These are phyloP conservation scores for Colletotrichum theobromicola DNA, from an alignment of 2,329 filamentous ascomycete species.

Conservation along the genomic window DNA sequence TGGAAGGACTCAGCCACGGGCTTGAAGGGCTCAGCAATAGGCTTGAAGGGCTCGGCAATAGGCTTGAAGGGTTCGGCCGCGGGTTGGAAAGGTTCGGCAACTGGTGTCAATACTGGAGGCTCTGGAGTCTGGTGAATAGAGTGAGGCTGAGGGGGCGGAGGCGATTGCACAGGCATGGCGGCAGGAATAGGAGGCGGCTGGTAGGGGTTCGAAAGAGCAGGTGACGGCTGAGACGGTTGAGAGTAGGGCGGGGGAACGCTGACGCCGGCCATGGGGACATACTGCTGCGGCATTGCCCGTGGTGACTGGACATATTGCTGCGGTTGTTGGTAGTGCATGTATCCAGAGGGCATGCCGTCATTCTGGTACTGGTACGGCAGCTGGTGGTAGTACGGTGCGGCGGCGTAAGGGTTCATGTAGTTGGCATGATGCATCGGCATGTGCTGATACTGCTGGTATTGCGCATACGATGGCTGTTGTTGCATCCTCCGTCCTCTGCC, in stretches of 20 bases:
- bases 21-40: neutral
- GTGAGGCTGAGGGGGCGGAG: conserved; percentile 44
- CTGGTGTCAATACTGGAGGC: conserved; percentile 13
- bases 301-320: conserved; percentile 52
- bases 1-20: conserved; percentile 9
- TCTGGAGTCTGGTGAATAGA: conserved; percentile 12
- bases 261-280: conserved; percentile 56
- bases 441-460: conserved; percentile 28
- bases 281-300: conserved; percentile 56
- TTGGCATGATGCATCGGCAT: conserved; percentile 49
- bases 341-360: conserved; percentile 50
- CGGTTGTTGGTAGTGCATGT: conserved; percentile 51
- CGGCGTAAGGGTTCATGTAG: conserved; percentile 56
- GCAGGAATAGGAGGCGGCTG: conserved; percentile 54
- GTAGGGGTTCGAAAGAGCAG: conserved; percentile 62
- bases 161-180: conserved; percentile 53
- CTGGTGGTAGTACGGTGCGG: conserved; percentile 52
- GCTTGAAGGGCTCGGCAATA: neutral
- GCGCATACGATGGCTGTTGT: conserved; percentile 40
- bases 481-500: conserved; percentile 42
- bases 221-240: conserved; percentile 54
- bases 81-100: neutral
- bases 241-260: conserved; percentile 52
- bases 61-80: neutral
- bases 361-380: conserved; percentile 66